phyloP scores from a whole-genome alignment of 257 asterid genomes.

The Gardenia jasminoides region DNA sequence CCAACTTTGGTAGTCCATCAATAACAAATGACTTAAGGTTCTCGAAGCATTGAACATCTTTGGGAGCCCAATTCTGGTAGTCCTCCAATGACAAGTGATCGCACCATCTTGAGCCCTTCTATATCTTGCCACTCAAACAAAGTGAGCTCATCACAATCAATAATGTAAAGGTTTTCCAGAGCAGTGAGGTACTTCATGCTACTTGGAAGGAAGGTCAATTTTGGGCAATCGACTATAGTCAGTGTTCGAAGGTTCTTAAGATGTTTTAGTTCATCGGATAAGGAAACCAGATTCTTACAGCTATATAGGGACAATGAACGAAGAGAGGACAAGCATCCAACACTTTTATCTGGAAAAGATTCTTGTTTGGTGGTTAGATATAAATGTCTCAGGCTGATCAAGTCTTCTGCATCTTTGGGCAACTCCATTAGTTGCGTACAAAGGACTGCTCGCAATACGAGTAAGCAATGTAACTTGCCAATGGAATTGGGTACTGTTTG shows the following conservation, averaged over 20 bases:
- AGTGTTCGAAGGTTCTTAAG: not conserved
- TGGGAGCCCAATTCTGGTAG: not conserved
- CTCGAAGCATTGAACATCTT: not conserved
- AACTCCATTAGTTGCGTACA: not conserved
- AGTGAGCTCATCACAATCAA: slow-evolving; percentile 14
- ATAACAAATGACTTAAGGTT: not conserved
- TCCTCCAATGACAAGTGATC: not conserved
- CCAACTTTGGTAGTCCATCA: not conserved
- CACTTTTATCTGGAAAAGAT: slow-evolving; percentile 4
- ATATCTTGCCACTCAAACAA: slow-evolving; percentile 14
- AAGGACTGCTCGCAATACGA: not conserved
- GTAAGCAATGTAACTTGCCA: slow-evolving; percentile 3
- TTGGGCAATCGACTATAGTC: not conserved
- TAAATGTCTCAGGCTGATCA: slow-evolving; percentile 11
- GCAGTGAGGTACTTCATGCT: slow-evolving; percentile 5
- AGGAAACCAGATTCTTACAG: slow-evolving; percentile 11
- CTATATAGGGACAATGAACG: not conserved
- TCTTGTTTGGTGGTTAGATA: slow-evolving; percentile 10
- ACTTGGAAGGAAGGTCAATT: slow-evolving; percentile 13
- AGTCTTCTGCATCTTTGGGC: not conserved
- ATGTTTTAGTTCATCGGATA: slow-evolving; percentile 3
- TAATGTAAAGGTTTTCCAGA: not conserved
- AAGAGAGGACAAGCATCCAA: slow-evolving; percentile 12
- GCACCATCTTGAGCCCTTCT: not conserved
- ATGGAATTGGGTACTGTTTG: not conserved